Percentiles rank a stretch among this genome's conserved stretches.
Evolutionary conservation across 2,329 filamentous ascomycete genomes (phyloP).

Genomic region (Atkinsonella hypoxylon): DNA sequence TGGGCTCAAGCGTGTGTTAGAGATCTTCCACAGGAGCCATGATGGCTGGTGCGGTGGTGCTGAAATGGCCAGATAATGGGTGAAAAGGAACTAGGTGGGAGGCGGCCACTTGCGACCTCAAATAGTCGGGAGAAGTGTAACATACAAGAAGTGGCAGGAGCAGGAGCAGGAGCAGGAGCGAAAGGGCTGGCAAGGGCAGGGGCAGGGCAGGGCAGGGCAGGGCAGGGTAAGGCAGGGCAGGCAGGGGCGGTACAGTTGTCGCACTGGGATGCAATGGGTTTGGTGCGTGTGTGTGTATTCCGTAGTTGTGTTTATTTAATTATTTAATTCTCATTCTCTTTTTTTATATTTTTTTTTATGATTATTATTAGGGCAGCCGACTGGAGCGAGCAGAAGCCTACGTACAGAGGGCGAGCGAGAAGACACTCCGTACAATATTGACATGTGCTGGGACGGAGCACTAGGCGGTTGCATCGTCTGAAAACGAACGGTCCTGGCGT

Average conservation of each 20-base stretch:
- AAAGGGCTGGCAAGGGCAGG: background rate
- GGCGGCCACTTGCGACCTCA: slow-evolving; percentile 6
- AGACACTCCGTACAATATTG: too few relatives aligned
- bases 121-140: slow-evolving; percentile 6
- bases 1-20: slow-evolving; percentile 6
- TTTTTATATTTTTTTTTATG: too few relatives aligned
- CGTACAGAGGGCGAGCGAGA: background rate
- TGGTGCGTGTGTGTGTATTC: too few relatives aligned
- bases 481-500: background rate
- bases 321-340: too few relatives aligned
- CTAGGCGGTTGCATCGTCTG: background rate
- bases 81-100: slow-evolving; percentile 2
- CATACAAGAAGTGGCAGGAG: background rate
- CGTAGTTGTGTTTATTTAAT: too few relatives aligned
- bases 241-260: too few relatives aligned
- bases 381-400: background rate
- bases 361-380: background rate
- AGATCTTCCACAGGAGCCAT: slow-evolving; percentile 8
- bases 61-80: slow-evolving; percentile 8
- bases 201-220: background rate
- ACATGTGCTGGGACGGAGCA: background rate
- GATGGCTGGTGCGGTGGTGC: slow-evolving; percentile 2
- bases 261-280: too few relatives aligned
- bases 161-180: background rate
- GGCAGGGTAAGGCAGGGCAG: background rate